These are phyloP conservation scores for Cucumis melo DNA, from an alignment of 306 rosid species.

Conservation along the genomic window DNA sequence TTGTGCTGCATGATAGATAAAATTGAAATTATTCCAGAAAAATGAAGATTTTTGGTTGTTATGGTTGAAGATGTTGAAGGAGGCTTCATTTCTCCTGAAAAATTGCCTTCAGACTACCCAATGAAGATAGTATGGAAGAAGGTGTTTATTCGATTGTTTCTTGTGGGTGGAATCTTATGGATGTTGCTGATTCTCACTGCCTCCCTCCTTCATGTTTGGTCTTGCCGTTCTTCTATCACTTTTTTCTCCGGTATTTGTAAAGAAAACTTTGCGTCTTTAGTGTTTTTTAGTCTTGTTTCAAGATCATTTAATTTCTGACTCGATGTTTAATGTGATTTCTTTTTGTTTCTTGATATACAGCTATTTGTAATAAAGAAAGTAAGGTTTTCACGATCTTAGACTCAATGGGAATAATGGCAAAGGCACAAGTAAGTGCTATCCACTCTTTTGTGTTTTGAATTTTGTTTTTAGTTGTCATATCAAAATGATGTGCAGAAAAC, in stretches of 20 bases:
- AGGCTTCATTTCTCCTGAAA: slow-evolving; percentile 33
- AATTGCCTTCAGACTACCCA: slow-evolving; percentile 48
- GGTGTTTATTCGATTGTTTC: slow-evolving; percentile 75
- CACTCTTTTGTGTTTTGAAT: slow-evolving; percentile 8
- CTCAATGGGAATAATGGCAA: slow-evolving; percentile 52
- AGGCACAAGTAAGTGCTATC: slow-evolving; percentile 47
- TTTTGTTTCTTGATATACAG: slow-evolving; percentile 42
- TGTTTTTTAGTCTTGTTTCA: slow-evolving; percentile 8
- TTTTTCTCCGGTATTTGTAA: slow-evolving; percentile 58
- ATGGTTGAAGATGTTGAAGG: slow-evolving; percentile 56
- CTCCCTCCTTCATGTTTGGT: slow-evolving; percentile 76
- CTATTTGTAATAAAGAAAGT: slow-evolving; percentile 84
- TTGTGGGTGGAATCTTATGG: slow-evolving; percentile 86
- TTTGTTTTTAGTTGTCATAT: neutral
- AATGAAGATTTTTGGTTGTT: slow-evolving; percentile 10
- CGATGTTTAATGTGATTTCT: neutral
- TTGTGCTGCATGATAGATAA: neutral
- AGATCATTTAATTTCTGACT: neutral
- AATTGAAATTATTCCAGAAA: neutral
- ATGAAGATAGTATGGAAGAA: slow-evolving; percentile 81
- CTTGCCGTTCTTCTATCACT: slow-evolving; percentile 71
- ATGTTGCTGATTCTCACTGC: slow-evolving; percentile 77
- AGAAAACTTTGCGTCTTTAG: neutral
- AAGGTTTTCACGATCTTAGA: slow-evolving; percentile 55
- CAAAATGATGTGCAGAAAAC: neutral